Conservation (phyloP, 108 stramenopile species). For the Fragilariopsis cylindrus region DNA sequence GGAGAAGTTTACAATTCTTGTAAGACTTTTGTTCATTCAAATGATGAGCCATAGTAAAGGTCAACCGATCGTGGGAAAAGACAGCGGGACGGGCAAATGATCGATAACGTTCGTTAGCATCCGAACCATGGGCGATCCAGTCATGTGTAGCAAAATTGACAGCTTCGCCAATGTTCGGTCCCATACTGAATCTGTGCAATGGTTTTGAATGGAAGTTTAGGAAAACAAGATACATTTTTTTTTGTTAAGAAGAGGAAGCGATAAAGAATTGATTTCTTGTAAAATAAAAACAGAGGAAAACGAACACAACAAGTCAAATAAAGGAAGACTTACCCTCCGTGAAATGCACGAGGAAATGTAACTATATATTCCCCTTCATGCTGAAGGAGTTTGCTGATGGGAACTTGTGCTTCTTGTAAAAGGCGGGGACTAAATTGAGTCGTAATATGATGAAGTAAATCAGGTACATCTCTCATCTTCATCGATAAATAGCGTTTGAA, state of each 20-base stretch:
- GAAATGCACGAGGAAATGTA: conserved; percentile 97
- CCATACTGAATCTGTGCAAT: conserved; percentile 73
- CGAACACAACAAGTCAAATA: no score
- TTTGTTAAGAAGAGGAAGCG: no score
- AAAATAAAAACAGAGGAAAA: no score
- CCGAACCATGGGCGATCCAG: conserved; percentile 92
- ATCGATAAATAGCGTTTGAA: conserved; percentile 89
- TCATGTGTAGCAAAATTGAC: conserved; percentile 91
- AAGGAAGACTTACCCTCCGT: conserved; percentile 70
- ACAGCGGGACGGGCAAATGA: conserved; percentile 86
- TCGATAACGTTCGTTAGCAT: conserved; percentile 91
- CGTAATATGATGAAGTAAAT: conserved; percentile 92
- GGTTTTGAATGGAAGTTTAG: background rate
- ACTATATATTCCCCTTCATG: conserved; percentile 93
- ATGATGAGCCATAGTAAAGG: conserved; percentile 90
- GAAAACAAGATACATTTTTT: no score
- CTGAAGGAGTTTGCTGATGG: conserved; percentile 89
- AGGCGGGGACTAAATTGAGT: conserved; percentile 92
- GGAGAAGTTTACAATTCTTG: conserved; percentile 55
- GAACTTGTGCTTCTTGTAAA: conserved; percentile 78
- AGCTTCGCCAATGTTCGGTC: conserved; percentile 97
- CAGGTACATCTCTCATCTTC: conserved; percentile 92
- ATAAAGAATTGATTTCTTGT: no score
- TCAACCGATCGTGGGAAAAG: conserved; percentile 90
- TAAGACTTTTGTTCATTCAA: conserved; percentile 61